These are phyloP conservation scores for Phytopythium ostracodes DNA, from an alignment of 352 stramenopile genomes.

Conservation along the genomic window DNA sequence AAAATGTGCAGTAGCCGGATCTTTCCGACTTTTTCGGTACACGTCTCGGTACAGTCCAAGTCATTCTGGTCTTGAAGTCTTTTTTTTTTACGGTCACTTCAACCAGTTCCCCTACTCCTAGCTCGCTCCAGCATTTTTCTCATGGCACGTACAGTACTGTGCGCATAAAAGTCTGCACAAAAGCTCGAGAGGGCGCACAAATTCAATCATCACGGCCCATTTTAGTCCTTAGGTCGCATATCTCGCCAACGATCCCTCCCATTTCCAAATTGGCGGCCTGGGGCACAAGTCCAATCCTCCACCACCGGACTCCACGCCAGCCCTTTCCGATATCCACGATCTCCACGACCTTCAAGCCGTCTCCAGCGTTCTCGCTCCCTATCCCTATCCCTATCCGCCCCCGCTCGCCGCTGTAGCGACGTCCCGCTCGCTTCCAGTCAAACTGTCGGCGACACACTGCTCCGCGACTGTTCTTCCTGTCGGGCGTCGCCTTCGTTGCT, in stretches of 20 bases:
- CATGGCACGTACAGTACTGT: not conserved
- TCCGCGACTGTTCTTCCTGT: not conserved
- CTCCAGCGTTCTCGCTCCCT: not conserved
- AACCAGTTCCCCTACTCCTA: not conserved
- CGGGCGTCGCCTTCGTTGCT: not conserved
- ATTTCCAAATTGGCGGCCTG: conserved; percentile 24
- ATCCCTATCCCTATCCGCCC: not conserved
- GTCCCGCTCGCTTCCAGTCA: not conserved
- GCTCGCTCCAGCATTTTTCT: not conserved
- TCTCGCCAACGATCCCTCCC: not conserved
- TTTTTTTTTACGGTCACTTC: not conserved
- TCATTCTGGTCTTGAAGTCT: not conserved
- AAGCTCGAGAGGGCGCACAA: not conserved
- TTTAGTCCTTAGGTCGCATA: not conserved
- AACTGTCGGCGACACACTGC: conserved; percentile 3
- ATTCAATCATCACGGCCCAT: not conserved
- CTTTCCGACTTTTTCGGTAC: too few species aligned
- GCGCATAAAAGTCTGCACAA: not conserved
- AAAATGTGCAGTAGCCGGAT: too few species aligned
- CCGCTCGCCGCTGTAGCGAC: not conserved
- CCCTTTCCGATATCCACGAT: too few species aligned
- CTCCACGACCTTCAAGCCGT: not conserved
- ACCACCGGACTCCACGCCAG: not conserved
- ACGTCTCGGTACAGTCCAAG: not conserved
- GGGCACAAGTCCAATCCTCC: conserved; percentile 13